These are phyloP conservation scores for Schoenoplectus tabernaemontani DNA, from an alignment of 202 grass and related monocot genomes.

Conservation along the genomic window DNA sequence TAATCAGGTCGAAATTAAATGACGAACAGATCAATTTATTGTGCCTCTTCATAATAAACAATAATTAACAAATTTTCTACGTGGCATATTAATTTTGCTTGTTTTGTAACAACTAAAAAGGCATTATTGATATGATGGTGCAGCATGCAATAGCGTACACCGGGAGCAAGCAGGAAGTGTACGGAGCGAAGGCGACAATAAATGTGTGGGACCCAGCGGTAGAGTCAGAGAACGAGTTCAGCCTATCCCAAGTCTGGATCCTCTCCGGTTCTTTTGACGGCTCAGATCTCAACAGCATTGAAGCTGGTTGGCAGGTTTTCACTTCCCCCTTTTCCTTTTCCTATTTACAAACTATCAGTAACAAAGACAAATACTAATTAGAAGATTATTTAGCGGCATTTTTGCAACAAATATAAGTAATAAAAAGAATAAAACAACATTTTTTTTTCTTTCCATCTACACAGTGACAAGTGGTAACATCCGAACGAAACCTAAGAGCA, in stretches of 20 bases:
- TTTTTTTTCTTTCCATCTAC: no score
- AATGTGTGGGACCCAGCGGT: constrained; percentile 90
- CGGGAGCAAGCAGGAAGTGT: constrained; percentile 30
- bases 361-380: neutral
- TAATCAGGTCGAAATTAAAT: neutral
- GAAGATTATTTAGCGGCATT: no score
- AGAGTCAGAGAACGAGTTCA: constrained; percentile 65
- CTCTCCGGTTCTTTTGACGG: constrained; percentile 96
- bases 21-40: neutral
- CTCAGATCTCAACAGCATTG: constrained; percentile 99
- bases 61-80: no score
- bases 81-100: no score
- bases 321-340: neutral
- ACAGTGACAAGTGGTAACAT: no score
- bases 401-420: no score
- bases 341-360: neutral
- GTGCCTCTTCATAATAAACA: no score
- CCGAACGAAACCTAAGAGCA: no score
- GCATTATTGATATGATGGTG: neutral
- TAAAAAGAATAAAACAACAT: no score
- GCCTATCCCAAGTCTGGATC: constrained; percentile 91
- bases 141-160: constrained; percentile 98
- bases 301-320: constrained; percentile 93
- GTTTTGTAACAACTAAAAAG: neutral
- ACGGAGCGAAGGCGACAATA: constrained; percentile 81